Evolutionary conservation across 306 rosid species (phyloP), one percentile per base, ranked within the genome.

Genomic region (Rosa chinensis): DNA sequence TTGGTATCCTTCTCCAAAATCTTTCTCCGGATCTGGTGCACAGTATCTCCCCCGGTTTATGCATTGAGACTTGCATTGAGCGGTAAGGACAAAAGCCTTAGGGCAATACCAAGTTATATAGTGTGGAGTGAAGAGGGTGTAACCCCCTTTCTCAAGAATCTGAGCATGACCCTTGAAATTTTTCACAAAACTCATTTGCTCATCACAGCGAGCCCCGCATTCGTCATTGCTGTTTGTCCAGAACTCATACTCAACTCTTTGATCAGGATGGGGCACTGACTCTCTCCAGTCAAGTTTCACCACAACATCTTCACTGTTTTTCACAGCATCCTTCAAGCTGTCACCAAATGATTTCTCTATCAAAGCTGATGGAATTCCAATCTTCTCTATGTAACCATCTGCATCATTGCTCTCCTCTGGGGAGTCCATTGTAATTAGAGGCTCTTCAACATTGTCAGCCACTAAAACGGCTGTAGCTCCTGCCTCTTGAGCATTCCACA

Each of bases 141-240:
- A 92, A 4, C 92, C 92, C 16, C 93, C 97, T 83, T 84, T 93
- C 90, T 95, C 99, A 70, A 95, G 99, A 89, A 95, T 85, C 86
- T 95, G 99, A 84, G 98, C 98, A 64, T 95, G 98, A 53, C 99
- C 99, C 77, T 86, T 92, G 21, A 95, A 95, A 59, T 82, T 89
- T 88, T 88, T 89, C 68, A 95, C 97, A 45, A 95, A 95, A 45
- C 80, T 70, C 96, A 90, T 95, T 74, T 95, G 99, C 82, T 95
- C 98, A 1, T 95, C 90, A 7, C 99, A 95, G 6, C 99, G 98
- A 76, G 83, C 89, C 18, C 99, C 99, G 1, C 99, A 95, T 79
- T 95, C 99, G 0, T 91, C 98, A 1, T 93, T 95, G 89, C 98
- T 93, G 84, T 95, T 95, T 7, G 99, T 95, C 99, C 99, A 95